phyloP scores from a whole-genome alignment of 441 rosid genomes.

The Bruguiera hainesii region DNA sequence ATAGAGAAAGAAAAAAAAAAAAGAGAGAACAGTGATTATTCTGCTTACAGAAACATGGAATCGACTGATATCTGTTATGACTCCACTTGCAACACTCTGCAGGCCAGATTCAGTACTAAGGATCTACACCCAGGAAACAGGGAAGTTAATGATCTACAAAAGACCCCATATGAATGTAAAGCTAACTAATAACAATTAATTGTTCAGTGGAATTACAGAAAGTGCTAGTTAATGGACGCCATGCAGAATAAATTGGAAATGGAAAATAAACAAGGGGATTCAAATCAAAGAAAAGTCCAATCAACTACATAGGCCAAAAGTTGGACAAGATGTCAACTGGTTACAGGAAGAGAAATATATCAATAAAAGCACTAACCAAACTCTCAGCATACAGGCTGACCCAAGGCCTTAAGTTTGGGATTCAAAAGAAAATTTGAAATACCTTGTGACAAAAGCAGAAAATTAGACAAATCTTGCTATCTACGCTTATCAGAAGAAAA shows the following conservation, averaged over 20 bases:
- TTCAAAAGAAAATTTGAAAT: not conserved
- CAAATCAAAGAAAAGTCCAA: not conserved
- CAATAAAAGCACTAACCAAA: not conserved
- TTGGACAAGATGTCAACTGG: not conserved
- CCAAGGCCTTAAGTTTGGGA: not conserved
- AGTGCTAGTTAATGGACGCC: not conserved
- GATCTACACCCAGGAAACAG: conserved; percentile 42
- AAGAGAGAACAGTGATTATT: conserved; percentile 4
- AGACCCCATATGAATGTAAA: conserved; percentile 10
- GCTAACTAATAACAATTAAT: not conserved
- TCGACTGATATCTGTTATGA: conserved; percentile 61
- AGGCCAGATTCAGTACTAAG: conserved; percentile 63
- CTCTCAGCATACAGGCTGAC: not conserved
- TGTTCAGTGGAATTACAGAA: not conserved
- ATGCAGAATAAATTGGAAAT: too few species aligned
- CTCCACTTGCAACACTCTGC: conserved; percentile 69
- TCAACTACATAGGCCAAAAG: too few species aligned
- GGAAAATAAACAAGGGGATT: not conserved
- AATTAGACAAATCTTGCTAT: too few species aligned
- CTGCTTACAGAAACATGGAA: conserved; percentile 78
- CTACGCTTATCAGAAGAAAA: too few species aligned
- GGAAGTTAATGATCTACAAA: conserved; percentile 12
- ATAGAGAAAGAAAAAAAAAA: conserved; percentile 13
- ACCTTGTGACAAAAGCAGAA: not conserved
- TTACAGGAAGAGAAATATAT: not conserved